phyloP scores from a whole-genome alignment of 2,329 filamentous ascomycete genomes.

The Diaporthe longicolla region DNA sequence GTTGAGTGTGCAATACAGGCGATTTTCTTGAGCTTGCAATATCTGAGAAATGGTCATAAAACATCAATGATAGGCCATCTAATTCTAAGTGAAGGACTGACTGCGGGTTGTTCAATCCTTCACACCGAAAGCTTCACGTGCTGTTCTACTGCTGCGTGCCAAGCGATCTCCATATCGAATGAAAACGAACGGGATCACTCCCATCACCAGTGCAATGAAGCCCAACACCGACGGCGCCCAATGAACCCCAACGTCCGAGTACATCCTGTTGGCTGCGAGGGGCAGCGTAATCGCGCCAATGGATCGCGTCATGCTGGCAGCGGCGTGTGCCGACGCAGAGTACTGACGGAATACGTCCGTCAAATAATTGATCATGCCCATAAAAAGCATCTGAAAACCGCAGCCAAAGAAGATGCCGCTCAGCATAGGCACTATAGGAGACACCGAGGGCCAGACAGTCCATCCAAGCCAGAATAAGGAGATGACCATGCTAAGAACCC shows the following conservation, averaged over 20 bases:
- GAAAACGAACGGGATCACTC: conserved; percentile 1
- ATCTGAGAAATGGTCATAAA: too few relatives aligned
- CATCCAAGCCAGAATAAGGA: conserved; percentile 17
- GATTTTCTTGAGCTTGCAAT: too few relatives aligned
- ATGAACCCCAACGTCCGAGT: not conserved
- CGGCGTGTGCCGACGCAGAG: conserved; percentile 10
- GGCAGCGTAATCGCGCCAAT: conserved; percentile 15
- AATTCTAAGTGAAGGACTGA: not conserved
- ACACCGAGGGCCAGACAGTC: conserved; percentile 9
- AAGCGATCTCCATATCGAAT: conserved; percentile 1
- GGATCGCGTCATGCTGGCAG: conserved; percentile 20
- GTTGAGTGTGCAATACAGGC: too few relatives aligned
- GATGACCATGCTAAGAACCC: not conserved
- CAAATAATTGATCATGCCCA: conserved; percentile 24
- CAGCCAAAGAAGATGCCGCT: conserved; percentile 19
- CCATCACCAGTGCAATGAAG: conserved; percentile 14
- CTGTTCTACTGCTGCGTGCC: conserved; percentile 19
- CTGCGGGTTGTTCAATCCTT: not conserved
- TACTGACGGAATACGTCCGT: conserved; percentile 20
- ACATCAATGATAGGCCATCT: too few relatives aligned
- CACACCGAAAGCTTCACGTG: conserved; percentile 5
- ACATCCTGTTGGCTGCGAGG: conserved; percentile 23
- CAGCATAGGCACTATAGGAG: conserved; percentile 3
- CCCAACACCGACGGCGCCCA: conserved; percentile 16
- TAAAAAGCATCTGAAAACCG: conserved; percentile 18